Percentiles rank a stretch among this genome's conserved stretches.
Conservation (phyloP, 2,329 filamentous ascomycete species). For the Trichoderma koningiopsis region DNA sequence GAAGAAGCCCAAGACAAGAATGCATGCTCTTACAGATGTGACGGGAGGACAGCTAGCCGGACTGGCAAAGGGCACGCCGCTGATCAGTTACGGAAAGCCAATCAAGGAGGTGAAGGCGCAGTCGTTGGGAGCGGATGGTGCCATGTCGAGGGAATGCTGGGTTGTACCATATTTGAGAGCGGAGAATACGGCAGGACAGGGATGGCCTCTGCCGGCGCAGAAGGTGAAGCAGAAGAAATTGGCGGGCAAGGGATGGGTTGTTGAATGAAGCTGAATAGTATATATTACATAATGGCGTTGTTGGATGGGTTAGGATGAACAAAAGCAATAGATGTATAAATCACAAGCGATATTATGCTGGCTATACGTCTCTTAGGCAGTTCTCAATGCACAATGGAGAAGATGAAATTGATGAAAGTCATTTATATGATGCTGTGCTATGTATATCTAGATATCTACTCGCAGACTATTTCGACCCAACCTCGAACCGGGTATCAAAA, state of each 20-base stretch:
- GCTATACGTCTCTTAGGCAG: neutral
- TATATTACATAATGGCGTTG: conserved; percentile 10
- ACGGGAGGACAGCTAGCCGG: conserved; percentile 74
- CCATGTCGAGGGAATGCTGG: conserved; percentile 70
- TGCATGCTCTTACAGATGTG: conserved; percentile 84
- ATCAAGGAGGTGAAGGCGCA: conserved; percentile 73
- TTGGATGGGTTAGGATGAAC: conserved; percentile 1
- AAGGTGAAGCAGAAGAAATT: conserved; percentile 82
- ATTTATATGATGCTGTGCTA: neutral
- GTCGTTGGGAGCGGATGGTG: conserved; percentile 39
- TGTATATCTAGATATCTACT: neutral
- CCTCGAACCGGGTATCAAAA: conserved; percentile 24
- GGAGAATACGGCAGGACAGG: conserved; percentile 65
- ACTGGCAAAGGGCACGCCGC: conserved; percentile 80
- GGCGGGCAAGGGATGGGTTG: conserved; percentile 71
- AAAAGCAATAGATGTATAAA: neutral
- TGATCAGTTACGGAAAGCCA: conserved; percentile 85
- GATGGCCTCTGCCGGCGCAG: conserved; percentile 84
- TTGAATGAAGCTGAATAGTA: conserved; percentile 48
- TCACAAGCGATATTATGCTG: neutral
- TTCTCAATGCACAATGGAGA: neutral
- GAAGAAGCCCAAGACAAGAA: conserved; percentile 72
- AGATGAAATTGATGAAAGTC: neutral
- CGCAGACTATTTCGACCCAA: neutral
- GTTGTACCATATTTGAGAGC: conserved; percentile 76